Conservation (phyloP, 2,329 filamentous ascomycete species). For the Pyrenochaeta sp. region DNA sequence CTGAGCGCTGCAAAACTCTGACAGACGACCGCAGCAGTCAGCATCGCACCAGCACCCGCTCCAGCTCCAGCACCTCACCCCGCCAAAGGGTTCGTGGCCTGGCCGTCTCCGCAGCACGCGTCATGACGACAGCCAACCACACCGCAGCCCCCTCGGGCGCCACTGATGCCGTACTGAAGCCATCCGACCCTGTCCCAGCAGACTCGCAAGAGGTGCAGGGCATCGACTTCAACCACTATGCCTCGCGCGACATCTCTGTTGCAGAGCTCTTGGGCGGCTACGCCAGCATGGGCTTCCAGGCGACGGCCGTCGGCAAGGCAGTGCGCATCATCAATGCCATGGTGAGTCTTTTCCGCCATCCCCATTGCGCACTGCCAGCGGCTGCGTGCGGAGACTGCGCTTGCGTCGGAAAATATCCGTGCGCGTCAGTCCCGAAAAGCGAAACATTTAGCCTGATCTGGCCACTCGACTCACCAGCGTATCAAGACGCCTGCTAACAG, state of each 20-base stretch:
- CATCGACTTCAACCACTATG: constrained; percentile 88
- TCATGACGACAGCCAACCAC: constrained; percentile 31
- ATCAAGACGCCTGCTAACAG: constrained; percentile 35
- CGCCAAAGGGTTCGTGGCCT: background rate
- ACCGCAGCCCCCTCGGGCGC: constrained; percentile 52
- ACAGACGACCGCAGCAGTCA: too few species aligned
- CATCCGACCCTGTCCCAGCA: constrained; percentile 81
- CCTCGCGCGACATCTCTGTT: constrained; percentile 77
- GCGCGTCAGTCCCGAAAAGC: constrained; percentile 22
- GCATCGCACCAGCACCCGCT: too few species aligned
- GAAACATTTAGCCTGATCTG: constrained; percentile 44
- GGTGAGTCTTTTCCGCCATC: constrained; percentile 61
- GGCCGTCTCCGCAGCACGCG: constrained; percentile 10
- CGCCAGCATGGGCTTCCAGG: constrained; percentile 85
- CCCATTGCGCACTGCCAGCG: constrained; percentile 17
- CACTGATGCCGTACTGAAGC: constrained; percentile 82
- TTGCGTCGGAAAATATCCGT: constrained; percentile 31
- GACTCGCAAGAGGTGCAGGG: constrained; percentile 84
- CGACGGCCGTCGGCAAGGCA: constrained; percentile 82
- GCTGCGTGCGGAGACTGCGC: constrained; percentile 29
- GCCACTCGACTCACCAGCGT: constrained; percentile 30
- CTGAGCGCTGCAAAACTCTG: background rate
- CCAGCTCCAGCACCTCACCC: constrained; percentile 5
- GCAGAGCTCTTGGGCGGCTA: constrained; percentile 84
- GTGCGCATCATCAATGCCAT: constrained; percentile 94